Base-by-base conservation (phyloP, 2,329 filamentous ascomycete genomes). In the Rhinocladiella similis region DNA sequence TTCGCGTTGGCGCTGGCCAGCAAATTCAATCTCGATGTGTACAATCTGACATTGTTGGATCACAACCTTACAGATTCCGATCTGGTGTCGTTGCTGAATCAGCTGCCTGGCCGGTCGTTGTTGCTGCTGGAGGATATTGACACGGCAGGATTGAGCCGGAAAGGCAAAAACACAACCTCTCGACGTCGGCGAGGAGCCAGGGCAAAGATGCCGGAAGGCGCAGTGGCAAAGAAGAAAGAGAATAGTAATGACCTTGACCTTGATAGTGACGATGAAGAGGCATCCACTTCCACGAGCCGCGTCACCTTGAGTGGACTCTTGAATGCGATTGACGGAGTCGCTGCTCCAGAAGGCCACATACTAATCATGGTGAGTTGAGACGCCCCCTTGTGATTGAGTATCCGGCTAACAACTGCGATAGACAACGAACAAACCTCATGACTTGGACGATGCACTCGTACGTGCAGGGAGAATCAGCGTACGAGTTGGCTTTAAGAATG, bases 251-350 rank as follows among this genome's bases (percentile, higher is more conserved):
- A 50, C 12, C 43, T 56, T 9, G 52, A 56, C 29, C 33, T 58
- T 33, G 29, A 33, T 29, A 53, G 59, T 38, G 63, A 63, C 16
- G 61, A 62, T 5, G 61, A 63, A 10, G 50, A 27, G 2, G 50
- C 39, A 16, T 55, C 48, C 20, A 42, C 41, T 7, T 54, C 43
- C 14, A 47, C 51, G 6, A 59, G 53, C 20, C 43, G 59, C 19
- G 90, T 92, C 63, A 89, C 88, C 1, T 79, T 94, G 1, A 90
- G 88, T 0, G 89, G 89, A 0, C 79, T 95, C 1, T 80, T 95
- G 50, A 95, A 95, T 70, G 87, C 88, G 56, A 90, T 95, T 39
- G 90, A 95, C 66, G 89, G 90, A 53, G 89, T 91, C 1, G 88
- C 87, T 1, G 88, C 85, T 2, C 88, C 90, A 65, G 89, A 93